Percentiles rank a stretch among this genome's conserved stretches.
Evolutionary conservation across 768 basidiomycete species (phyloP).

Genomic region (Kwoniella dendrophila): DNA sequence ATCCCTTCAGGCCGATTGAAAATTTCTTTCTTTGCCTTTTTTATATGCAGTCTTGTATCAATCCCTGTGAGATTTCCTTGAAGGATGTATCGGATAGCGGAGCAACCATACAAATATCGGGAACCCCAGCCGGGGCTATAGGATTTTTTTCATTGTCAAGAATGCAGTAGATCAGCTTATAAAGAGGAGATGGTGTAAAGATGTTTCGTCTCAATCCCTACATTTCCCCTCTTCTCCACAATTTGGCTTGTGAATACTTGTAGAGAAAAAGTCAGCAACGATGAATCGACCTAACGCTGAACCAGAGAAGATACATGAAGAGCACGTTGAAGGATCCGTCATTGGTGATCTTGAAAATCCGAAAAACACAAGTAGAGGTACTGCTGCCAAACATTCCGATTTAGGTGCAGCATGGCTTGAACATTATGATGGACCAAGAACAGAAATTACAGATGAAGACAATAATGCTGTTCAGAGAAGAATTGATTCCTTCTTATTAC

Average conservation of each 20-base stretch:
- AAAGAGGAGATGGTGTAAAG: neutral
- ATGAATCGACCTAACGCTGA: neutral
- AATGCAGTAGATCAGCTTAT: neutral
- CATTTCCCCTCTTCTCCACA: neutral
- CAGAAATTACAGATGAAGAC: conserved; percentile 11
- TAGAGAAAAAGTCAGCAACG: neutral
- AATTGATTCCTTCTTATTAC: conserved; percentile 5
- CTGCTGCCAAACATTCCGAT: neutral
- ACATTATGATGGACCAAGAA: neutral
- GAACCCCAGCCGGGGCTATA: neutral
- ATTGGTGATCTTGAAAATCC: conserved; percentile 1
- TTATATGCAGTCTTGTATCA: no score
- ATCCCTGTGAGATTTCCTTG: no score
- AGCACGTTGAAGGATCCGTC: conserved; percentile 1
- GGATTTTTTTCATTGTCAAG: neutral
- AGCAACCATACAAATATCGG: neutral
- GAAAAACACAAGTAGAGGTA: neutral
- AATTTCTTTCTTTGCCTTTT: no score
- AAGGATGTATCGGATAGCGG: neutral
- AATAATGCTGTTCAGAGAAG: conserved; percentile 3
- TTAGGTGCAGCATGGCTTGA: conserved; percentile 2
- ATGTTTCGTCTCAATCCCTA: neutral
- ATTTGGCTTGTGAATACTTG: neutral
- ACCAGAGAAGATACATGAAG: neutral
- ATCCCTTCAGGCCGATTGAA: no score